Evolutionary conservation across 2,329 filamentous ascomycete species (phyloP), one percentile per base, ranked within the genome.

Genomic region (Endocalyx cinctus): DNA sequence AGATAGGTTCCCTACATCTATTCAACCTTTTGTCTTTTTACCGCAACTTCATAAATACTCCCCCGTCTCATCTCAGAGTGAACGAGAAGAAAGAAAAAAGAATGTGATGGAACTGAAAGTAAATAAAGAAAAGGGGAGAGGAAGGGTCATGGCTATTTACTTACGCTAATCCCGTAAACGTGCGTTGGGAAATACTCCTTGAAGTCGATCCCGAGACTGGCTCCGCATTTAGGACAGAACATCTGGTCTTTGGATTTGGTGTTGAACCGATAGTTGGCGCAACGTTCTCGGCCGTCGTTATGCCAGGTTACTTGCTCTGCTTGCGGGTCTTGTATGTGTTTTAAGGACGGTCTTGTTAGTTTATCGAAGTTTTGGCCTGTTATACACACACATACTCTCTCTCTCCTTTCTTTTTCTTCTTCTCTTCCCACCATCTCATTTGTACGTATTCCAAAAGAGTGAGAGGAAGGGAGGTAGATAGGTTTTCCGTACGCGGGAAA

Each of bases 141-240:
- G 25, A 11, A 11, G 6, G 10, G 17, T 12, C 29, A n/a, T 23
- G 20, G 20, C 20, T 23, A 8, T 23, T 23, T 29, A 53, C 63
- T 41, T 39, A 70, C 67, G 37, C 61, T 70, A 35, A 72, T 58
- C 4, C 66, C 68, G 39, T 66, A 70, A 1, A 39, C 41, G 26
- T 56, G 51, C 5, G 51, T 47, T 31, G 38, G 39, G 13, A 35
- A 30, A 3, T 34, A 31, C 15, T 57, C 51, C n/a, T 44, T 38
- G 41, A 69, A 70, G 42, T 71, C 67, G 36, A 71, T 68, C 2
- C 63, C 65, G 13, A 71, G 52, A 41, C 65, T 69, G 17, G 61
- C 52, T 11, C 68, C 66, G 46, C 68, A 72, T 38, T 61, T 59
- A 18, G 58, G 58, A 38, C 68, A 72, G 43, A 70, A 72, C 55